phyloP scores from a whole-genome alignment of 1,284 basidiomycete species.

The Tilletia setariae region DNA sequence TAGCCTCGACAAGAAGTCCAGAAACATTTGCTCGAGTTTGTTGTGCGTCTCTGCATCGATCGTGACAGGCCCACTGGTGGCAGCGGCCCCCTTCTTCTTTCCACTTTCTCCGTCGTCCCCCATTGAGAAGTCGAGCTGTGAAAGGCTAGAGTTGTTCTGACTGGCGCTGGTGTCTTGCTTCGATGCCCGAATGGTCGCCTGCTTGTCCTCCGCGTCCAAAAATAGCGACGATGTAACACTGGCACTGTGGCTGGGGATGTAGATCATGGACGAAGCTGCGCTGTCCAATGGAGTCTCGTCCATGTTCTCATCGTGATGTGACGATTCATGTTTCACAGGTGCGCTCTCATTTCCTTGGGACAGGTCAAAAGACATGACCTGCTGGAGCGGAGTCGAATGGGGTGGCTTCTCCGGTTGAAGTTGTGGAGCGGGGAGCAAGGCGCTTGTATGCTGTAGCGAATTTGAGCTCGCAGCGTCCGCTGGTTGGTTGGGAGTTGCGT shows the following conservation, averaged over 20 bases:
- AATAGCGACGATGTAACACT: not conserved
- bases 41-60: constrained; percentile 65
- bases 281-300: not conserved
- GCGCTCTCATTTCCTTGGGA: no score
- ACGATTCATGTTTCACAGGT: not conserved
- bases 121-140: constrained; percentile 7
- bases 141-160: not conserved
- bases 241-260: not conserved
- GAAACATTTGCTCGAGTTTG: constrained; percentile 85
- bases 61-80: constrained; percentile 20
- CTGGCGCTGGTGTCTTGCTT: not conserved
- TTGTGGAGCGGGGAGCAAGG: not conserved
- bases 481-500: not conserved
- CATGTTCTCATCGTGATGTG: constrained; percentile 1
- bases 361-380: not conserved
- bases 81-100: constrained; percentile 16
- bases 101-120: constrained; percentile 20
- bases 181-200: constrained; percentile 15
- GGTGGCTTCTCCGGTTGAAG: not conserved
- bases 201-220: not conserved
- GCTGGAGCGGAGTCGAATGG: constrained; percentile 8
- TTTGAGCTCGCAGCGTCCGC: not conserved
- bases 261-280: constrained; percentile 8
- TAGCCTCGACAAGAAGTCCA: constrained; percentile 78
- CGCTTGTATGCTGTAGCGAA: not conserved